These are phyloP conservation scores for Leccinum ochraceum DNA, from an alignment of 768 basidiomycete species.

Conservation along the genomic window DNA sequence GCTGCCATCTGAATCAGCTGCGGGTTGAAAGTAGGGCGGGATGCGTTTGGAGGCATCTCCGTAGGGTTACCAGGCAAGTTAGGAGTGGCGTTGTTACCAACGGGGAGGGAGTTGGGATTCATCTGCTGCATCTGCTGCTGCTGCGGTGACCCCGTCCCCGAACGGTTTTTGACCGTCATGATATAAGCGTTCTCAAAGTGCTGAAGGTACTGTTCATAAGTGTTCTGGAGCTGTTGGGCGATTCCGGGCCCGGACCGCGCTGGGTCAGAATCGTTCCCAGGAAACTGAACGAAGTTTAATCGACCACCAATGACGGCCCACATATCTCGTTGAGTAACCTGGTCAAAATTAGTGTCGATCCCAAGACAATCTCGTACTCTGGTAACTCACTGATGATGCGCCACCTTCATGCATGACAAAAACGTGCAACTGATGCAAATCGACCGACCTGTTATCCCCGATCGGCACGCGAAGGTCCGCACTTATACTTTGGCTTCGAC, in stretches of 20 bases:
- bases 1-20: constrained; percentile 47
- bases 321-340: constrained; percentile 57
- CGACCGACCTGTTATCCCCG: constrained; percentile 57
- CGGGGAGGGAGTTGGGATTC: constrained; percentile 12
- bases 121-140: constrained; percentile 13
- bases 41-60: constrained; percentile 20
- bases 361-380: not conserved
- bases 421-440: constrained; percentile 58
- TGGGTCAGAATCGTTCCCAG: constrained; percentile 59
- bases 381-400: constrained; percentile 40
- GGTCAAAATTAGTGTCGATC: constrained; percentile 13
- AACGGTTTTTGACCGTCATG: constrained; percentile 35
- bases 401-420: constrained; percentile 64
- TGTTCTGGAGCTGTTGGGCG: constrained; percentile 57
- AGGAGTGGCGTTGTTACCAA: constrained; percentile 13
- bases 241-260: constrained; percentile 60
- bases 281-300: constrained; percentile 66
- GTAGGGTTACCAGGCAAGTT: constrained; percentile 18
- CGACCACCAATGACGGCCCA: constrained; percentile 72
- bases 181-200: constrained; percentile 60
- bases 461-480: constrained; percentile 43
- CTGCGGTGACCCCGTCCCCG: constrained; percentile 12
- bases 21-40: constrained; percentile 20
- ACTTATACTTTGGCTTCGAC: constrained; percentile 41
- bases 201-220: constrained; percentile 59